Evolutionary conservation across 179 eudicot species (phyloP).

Genomic region (Beta macrorhiza): DNA sequence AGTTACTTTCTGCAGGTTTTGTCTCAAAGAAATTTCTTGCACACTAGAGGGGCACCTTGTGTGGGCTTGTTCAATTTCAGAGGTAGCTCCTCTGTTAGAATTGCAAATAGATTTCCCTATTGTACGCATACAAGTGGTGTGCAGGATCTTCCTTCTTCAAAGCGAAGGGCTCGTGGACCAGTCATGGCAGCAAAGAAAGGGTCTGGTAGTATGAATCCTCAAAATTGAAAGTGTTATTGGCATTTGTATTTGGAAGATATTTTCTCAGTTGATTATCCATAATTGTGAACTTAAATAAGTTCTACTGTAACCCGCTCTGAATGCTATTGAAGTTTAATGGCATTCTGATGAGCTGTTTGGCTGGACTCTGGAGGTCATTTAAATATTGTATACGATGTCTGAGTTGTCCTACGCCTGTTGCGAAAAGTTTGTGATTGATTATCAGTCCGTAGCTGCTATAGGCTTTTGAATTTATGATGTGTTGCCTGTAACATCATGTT

Average conservation of each 20-base stretch:
- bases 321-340: neutral
- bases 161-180: constrained; percentile 92
- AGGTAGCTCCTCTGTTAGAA: constrained; percentile 42
- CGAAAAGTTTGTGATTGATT: neutral
- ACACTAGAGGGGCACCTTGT: constrained; percentile 52
- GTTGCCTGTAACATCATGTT: neutral
- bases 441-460: neutral
- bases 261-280: neutral
- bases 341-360: neutral
- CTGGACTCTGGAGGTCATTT: neutral
- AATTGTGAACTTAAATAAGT: neutral
- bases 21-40: constrained; percentile 57
- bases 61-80: constrained; percentile 46
- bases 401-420: neutral
- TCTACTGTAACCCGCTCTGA: neutral
- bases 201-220: constrained; percentile 49
- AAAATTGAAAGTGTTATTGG: constrained; percentile 8
- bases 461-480: neutral
- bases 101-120: constrained; percentile 38
- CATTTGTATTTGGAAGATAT: neutral
- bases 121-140: constrained; percentile 41
- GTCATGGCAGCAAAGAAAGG: constrained; percentile 93
- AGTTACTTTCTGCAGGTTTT: constrained; percentile 45
- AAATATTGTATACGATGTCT: neutral
- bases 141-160: constrained; percentile 53